Evolutionary conservation across 192 early-diverging fungal genomes (phyloP).

Genomic region (Rhizophagus prolifer): DNA sequence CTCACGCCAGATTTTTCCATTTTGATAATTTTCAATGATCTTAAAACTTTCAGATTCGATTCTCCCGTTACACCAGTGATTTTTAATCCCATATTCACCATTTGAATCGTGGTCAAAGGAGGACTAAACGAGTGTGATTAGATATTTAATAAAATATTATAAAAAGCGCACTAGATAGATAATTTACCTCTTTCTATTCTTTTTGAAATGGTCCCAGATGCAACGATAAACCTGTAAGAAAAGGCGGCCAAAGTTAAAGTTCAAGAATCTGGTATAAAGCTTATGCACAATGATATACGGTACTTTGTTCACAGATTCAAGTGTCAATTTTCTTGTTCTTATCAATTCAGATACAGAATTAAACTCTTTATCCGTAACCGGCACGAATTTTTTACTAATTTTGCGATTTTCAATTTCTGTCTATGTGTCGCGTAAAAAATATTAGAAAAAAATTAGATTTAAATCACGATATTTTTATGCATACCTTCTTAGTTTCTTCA

Average conservation of each 20-base stretch:
- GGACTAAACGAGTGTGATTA: background rate
- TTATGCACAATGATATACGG: background rate
- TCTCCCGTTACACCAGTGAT: background rate
- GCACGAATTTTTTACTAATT: background rate
- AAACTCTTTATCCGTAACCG: background rate
- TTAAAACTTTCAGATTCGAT: background rate
- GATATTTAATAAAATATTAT: background rate
- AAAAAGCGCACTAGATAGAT: background rate
- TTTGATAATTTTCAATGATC: slow-evolving; percentile 1
- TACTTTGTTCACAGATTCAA: background rate
- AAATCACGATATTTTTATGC: too few species aligned
- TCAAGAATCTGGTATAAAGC: background rate
- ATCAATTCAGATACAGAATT: background rate
- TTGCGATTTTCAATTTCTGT: too few species aligned
- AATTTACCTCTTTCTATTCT: background rate
- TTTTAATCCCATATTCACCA: background rate
- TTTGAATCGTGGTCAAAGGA: background rate
- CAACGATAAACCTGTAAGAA: background rate
- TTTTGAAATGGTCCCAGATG: background rate
- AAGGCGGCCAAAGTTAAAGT: background rate
- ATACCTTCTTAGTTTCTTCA: background rate
- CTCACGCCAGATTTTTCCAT: slow-evolving; percentile 1
- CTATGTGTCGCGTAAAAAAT: too few species aligned
- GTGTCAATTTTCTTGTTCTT: background rate
- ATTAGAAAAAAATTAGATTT: too few species aligned